These are phyloP conservation scores for Powellomyces hirtus DNA, from an alignment of 192 early-diverging fungal genomes.

Conservation along the genomic window DNA sequence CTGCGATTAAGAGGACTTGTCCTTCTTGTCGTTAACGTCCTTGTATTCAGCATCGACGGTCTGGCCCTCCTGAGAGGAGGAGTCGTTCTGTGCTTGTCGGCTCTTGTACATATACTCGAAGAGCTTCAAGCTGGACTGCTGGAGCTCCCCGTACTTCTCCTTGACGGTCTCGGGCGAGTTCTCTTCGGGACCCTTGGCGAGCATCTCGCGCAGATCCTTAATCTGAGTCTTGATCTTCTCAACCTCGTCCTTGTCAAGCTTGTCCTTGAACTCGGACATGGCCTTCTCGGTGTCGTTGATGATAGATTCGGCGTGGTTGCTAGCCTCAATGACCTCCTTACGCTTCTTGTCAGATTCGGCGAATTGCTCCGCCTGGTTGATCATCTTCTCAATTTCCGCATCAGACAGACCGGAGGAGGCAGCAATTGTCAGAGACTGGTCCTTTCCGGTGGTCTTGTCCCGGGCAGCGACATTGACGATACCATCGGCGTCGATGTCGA, in stretches of 20 bases:
- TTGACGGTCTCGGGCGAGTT: constrained; percentile 84
- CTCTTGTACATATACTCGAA: constrained; percentile 99
- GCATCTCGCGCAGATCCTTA: constrained; percentile 71
- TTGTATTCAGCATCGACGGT: constrained; percentile 70
- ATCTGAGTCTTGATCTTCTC: constrained; percentile 78
- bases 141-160: constrained; percentile 78
- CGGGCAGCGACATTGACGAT: constrained; percentile 96
- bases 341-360: constrained; percentile 91
- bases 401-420: constrained; percentile 91
- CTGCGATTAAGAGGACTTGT: no score
- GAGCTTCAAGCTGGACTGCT: constrained; percentile 88
- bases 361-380: constrained; percentile 83
- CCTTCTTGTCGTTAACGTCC: constrained; percentile 59
- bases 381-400: constrained; percentile 97
- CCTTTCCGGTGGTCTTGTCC: constrained; percentile 94
- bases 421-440: constrained; percentile 96
- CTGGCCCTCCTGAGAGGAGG: constrained; percentile 23
- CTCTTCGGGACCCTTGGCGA: constrained; percentile 70
- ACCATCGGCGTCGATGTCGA: constrained; percentile 99
- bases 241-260: constrained; percentile 82
- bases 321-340: constrained; percentile 91
- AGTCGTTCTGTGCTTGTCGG: constrained; percentile 18
- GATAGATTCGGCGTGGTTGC: constrained; percentile 88
- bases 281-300: constrained; percentile 93
- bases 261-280: constrained; percentile 95